Evolutionary conservation across 345 rosid species (phyloP), one percentile per base, ranked within the genome.

Genomic region (Eucalyptus cladocalyx): DNA sequence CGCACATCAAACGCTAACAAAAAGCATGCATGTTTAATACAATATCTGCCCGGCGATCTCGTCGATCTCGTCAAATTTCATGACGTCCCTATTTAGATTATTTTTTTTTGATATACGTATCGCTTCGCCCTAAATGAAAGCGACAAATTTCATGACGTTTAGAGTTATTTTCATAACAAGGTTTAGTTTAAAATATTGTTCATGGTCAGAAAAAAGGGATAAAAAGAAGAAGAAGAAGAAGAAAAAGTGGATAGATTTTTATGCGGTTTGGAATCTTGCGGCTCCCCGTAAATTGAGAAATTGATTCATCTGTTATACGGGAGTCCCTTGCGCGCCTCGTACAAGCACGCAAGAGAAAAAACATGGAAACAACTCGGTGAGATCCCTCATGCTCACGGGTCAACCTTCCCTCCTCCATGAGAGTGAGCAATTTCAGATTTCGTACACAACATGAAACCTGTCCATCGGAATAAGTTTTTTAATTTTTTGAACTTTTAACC

Each of bases 391-490:
- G 12, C 42, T 67, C 23, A 10, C 42, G 6, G 42, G 10, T 67
- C 42, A 2, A 30, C 11, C 24, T 53, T 23, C 42, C 42, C 80
- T 14, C 76, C 76, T 21, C 26, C 56, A 19, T 8, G 5, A 19
- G 58, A 53, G 24, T 8, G 24, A 53, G 58, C 24, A 19, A 53
- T 19, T 53, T 53, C 10, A 53, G 2, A 4, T 53, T 53, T 53
- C 58, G 5, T 53, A 19, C 1, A 19, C 5, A 53, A 53, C 58
- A 53, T 8, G 2, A 53, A 53, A 19, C 1, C 10, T 53, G 0
- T 53, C 24, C 2, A 0, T 8, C 24, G 4, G 5, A 53, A 53
- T 4, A 53, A 53, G 1, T 19, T 53, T 4, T 7, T 3, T 19
- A 53, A 53, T 53, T 19, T 53, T 53, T 19, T 53, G 5, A 19